Evolutionary conservation across 2,329 filamentous ascomycete species (phyloP).

Genomic region (Mycocentrospora acerina): DNA sequence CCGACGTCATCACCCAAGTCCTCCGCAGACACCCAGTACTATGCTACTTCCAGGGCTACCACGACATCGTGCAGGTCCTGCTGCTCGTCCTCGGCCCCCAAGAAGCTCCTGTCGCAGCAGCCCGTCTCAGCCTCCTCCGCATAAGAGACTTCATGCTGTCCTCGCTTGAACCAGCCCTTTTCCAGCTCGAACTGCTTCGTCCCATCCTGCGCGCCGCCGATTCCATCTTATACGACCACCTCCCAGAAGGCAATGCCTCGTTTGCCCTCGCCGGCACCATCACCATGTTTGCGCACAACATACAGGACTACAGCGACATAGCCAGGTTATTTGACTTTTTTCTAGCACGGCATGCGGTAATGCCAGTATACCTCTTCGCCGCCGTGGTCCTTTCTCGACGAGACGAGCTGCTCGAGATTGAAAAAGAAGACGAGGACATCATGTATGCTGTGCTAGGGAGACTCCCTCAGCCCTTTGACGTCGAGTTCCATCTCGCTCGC

Average conservation of each 20-base stretch:
- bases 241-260: slow-evolving; percentile 79
- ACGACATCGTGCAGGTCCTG: slow-evolving; percentile 96
- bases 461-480: slow-evolving; percentile 75
- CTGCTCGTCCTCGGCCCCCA: slow-evolving; percentile 75
- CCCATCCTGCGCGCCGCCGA: slow-evolving; percentile 75
- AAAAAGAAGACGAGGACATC: slow-evolving; percentile 76
- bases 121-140: slow-evolving; percentile 82
- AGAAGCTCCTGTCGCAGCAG: slow-evolving; percentile 63
- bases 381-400: slow-evolving; percentile 72
- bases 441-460: slow-evolving; percentile 86
- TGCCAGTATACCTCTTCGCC: slow-evolving; percentile 88
- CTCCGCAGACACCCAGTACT: slow-evolving; percentile 80
- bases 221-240: slow-evolving; percentile 68
- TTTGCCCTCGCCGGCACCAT: slow-evolving; percentile 92
- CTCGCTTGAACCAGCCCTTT: slow-evolving; percentile 74
- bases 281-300: slow-evolving; percentile 95
- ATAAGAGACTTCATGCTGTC: slow-evolving; percentile 99
- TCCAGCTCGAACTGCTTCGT: slow-evolving; percentile 85
- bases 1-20: slow-evolving; percentile 75
- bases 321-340: slow-evolving; percentile 90
- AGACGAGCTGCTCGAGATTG: slow-evolving; percentile 82
- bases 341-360: slow-evolving; percentile 81
- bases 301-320: slow-evolving; percentile 86
- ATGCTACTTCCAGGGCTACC: slow-evolving; percentile 97
- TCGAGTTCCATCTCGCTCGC: slow-evolving; percentile 73